Conservation (phyloP, 306 rosid species). For the Senna tora region DNA sequence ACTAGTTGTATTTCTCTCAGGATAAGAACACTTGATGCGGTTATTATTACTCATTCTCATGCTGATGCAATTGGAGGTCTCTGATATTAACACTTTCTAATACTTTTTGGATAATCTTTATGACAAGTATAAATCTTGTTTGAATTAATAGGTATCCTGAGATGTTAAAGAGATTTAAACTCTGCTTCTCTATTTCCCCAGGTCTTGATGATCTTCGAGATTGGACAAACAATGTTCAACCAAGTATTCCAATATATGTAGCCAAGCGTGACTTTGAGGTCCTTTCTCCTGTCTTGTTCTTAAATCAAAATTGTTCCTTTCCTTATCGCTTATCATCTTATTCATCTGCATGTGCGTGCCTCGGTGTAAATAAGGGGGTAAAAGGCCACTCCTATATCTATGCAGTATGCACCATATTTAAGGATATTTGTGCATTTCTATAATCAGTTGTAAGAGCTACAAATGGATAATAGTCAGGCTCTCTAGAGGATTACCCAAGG, state of each 20-base stretch:
- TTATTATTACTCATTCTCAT: constrained; percentile 94
- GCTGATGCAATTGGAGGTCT: constrained; percentile 99
- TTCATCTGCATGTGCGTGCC: neutral
- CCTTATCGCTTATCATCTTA: constrained; percentile 9
- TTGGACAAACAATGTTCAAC: constrained; percentile 98
- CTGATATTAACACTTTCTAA: constrained; percentile 47
- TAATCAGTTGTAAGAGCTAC: constrained; percentile 11
- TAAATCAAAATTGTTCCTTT: constrained; percentile 23
- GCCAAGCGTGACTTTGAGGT: constrained; percentile 94
- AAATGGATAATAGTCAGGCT: constrained; percentile 1
- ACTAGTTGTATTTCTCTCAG: constrained; percentile 77
- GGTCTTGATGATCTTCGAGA: constrained; percentile 98
- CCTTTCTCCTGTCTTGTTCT: constrained; percentile 34
- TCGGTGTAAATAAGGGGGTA: neutral
- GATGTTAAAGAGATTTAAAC: constrained; percentile 28
- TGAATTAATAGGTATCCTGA: constrained; percentile 25
- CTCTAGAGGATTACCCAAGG: constrained; percentile 18
- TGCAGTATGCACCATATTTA: neutral
- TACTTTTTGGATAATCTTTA: constrained; percentile 37
- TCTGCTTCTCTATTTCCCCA: constrained; percentile 37
- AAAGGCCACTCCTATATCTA: constrained; percentile 21
- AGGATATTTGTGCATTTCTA: constrained; percentile 22
- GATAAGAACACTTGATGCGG: constrained; percentile 96
- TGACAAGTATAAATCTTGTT: constrained; percentile 26
- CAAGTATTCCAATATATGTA: constrained; percentile 80